These are phyloP conservation scores for Astrothelium subdiscretum DNA, from an alignment of 495 filamentous ascomycete genomes.

Conservation along the genomic window DNA sequence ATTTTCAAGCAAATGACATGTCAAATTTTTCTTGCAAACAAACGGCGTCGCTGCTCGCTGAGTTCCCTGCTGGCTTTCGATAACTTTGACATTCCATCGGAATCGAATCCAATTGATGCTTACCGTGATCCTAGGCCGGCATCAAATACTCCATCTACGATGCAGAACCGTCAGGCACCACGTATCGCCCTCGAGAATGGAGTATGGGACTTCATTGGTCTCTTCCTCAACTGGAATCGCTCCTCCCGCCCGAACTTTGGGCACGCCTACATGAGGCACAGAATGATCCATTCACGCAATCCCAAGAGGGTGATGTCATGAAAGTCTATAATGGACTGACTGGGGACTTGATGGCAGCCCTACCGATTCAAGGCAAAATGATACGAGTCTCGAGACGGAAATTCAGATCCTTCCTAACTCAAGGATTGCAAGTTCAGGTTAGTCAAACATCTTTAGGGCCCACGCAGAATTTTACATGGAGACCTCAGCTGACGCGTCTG, in stretches of 20 bases:
- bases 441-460: background rate
- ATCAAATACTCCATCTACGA: conserved; percentile 6
- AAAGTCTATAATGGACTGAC: conserved; percentile 4
- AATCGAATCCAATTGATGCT: background rate
- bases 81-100: background rate
- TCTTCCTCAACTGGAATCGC: conserved; percentile 4
- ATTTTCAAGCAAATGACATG: background rate
- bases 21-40: background rate
- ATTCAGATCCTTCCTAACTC: conserved; percentile 4
- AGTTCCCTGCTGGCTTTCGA: too few species aligned
- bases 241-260: conserved; percentile 5
- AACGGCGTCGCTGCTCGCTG: too few species aligned
- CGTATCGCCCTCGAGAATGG: conserved; percentile 8
- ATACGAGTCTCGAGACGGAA: conserved; percentile 4
- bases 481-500: background rate
- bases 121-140: background rate
- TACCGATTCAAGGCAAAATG: conserved; percentile 5
- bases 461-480: too few species aligned
- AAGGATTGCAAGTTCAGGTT: conserved; percentile 5
- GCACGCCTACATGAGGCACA: conserved; percentile 3
- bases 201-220: conserved; percentile 11
- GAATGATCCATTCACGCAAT: conserved; percentile 3
- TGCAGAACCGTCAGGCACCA: background rate
- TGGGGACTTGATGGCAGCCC: conserved; percentile 1
- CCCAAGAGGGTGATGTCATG: background rate